A percentile compares a stretch with the other conserved stretches of the same genome.
phyloP scores from a whole-genome alignment of 2,329 filamentous ascomycete genomes.

The Aspergillus pseudonomiae region DNA sequence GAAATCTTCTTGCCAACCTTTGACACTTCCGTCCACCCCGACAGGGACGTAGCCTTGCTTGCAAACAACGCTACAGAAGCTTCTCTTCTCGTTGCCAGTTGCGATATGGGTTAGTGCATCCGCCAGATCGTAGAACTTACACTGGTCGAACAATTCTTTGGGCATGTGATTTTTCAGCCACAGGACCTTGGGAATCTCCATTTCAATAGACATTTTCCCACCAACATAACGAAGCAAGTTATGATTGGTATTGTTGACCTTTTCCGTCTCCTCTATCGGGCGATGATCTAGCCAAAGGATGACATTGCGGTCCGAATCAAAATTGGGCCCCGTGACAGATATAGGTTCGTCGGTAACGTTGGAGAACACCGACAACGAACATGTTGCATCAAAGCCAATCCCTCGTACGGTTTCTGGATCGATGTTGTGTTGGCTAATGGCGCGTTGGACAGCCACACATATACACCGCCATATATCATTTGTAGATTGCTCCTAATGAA shows the following conservation, averaged over 20 bases:
- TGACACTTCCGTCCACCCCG: constrained; percentile 95
- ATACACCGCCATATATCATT: constrained; percentile 96
- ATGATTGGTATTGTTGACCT: constrained; percentile 91
- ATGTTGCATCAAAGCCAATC: constrained; percentile 98
- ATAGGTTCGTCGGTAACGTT: constrained; percentile 88
- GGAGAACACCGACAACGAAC: constrained; percentile 89
- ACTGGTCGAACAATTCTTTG: constrained; percentile 81
- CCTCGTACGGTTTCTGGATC: constrained; percentile 77
- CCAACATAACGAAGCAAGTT: constrained; percentile 94
- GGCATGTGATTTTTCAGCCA: constrained; percentile 99
- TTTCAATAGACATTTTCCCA: constrained; percentile 98
- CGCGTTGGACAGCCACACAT: constrained; percentile 81
- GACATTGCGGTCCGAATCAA: constrained; percentile 89
- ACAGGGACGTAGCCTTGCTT: constrained; percentile 97
- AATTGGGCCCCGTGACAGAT: constrained; percentile 85
- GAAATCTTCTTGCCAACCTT: constrained; percentile 98
- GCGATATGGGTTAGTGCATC: constrained; percentile 94
- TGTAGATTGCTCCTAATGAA: constrained; percentile 85
- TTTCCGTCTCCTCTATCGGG: constrained; percentile 83
- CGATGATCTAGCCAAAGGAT: constrained; percentile 97
- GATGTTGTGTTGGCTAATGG: constrained; percentile 79
- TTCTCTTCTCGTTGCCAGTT: constrained; percentile 86
- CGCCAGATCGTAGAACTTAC: constrained; percentile 95
- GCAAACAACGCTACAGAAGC: constrained; percentile 94
- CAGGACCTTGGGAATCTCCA: constrained; percentile 98